Evolutionary conservation across 2,329 filamentous ascomycete species (phyloP).

Genomic region (Ophiostoma populinum): DNA sequence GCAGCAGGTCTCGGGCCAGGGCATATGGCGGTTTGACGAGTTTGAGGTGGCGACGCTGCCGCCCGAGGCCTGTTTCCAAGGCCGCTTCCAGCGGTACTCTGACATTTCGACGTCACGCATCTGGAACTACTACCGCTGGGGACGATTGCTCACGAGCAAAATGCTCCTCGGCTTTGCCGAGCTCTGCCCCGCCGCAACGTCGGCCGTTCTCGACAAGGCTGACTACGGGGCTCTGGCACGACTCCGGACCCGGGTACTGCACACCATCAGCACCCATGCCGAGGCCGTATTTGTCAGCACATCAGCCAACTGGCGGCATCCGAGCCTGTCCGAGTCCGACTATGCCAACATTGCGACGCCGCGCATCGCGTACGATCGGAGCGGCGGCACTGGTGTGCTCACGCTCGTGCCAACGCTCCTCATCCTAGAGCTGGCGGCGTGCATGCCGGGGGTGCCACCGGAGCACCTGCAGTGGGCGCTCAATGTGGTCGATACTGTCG

Average conservation of each 20-base stretch:
- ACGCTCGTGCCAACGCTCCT: conserved; percentile 31
- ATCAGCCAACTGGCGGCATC: conserved; percentile 35
- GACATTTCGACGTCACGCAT: conserved; percentile 35
- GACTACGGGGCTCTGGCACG: not conserved
- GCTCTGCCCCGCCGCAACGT: too few species aligned
- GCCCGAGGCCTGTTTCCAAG: conserved; percentile 28
- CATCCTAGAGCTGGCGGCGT: conserved; percentile 29
- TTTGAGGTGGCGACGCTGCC: conserved; percentile 18
- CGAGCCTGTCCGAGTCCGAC: conserved; percentile 18
- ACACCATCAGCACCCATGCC: conserved; percentile 21
- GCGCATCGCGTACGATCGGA: conserved; percentile 11
- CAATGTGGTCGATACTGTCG: conserved; percentile 28
- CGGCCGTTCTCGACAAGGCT: not conserved
- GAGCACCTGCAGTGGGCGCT: conserved; percentile 28
- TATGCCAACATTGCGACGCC: conserved; percentile 19
- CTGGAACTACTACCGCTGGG: conserved; percentile 44
- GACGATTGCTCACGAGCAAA: conserved; percentile 34
- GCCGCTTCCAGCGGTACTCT: conserved; percentile 36
- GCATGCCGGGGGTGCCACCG: conserved; percentile 26
- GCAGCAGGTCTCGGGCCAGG: conserved; percentile 12
- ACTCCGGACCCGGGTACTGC: conserved; percentile 14
- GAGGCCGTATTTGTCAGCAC: conserved; percentile 28
- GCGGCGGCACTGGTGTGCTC: conserved; percentile 27
- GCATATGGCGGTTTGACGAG: conserved; percentile 22
- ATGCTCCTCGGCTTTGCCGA: conserved; percentile 26